Evolutionary conservation across 768 basidiomycete genomes (phyloP), one percentile per base, ranked within the genome.

Genomic region (Kwoniella europaea): DNA sequence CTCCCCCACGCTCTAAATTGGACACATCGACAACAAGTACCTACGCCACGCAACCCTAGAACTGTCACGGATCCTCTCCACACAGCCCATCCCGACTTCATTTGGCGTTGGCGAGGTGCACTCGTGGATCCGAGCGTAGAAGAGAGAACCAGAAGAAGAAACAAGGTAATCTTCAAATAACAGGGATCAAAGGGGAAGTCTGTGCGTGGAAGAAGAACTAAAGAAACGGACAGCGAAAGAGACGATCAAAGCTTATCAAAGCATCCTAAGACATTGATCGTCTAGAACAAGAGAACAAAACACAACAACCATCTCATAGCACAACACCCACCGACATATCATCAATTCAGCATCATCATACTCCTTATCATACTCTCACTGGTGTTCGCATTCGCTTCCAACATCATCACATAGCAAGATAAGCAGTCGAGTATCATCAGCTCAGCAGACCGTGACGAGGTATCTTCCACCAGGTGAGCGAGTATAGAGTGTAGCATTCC

Each of bases 171-270:
- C 57, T 41, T 24, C 43, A 35, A 29, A 35, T 4, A 7, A 29
- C n/a, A 15, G 16, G 24, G 29, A n/a, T 15, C 1, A 59, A 41
- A 1, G 35, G 35, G 57, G 24, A 15, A 15, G 24, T 18, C 15
- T 22, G n/a, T 29, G 35, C 24, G 35, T 15, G 9, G 7, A 43
- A 61, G 41, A 35, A 7, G 2, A 3, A 24, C 12, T 0, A 43
- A 61, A 10, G 18, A 42, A n/a, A 12, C 10, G 20, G 41, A 22
- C 16, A 43, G 22, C 41, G n/a, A 61, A 61, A 43, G 1, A n/a
- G 59, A 61, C 59, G 59, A 61, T 61, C 59, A 61, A 61, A 61
- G 59, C 59, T 61, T 27, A 29, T 61, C 42, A 42, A 61, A 22
- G 18, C 59, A n/a, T 55, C 15, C 20, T 1, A 24, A 2, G 18